These are phyloP conservation scores for Hypoxylon rickii DNA, from an alignment of 495 filamentous ascomycete species.

Conservation along the genomic window DNA sequence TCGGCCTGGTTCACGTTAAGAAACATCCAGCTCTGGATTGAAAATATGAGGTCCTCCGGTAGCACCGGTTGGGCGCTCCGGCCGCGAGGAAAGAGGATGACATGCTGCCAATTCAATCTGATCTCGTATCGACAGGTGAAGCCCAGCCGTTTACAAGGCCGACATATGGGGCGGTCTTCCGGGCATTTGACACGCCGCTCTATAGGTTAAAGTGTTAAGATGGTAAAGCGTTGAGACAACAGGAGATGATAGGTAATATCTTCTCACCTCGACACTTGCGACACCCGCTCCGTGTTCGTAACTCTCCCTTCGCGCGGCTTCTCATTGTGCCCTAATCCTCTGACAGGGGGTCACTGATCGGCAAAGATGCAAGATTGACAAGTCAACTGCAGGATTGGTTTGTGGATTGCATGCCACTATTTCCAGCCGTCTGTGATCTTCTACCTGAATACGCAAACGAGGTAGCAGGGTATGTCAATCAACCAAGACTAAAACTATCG, in stretches of 20 bases:
- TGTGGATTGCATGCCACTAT: not conserved
- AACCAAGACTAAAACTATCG: not conserved
- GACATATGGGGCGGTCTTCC: constrained; percentile 22
- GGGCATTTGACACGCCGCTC: constrained; percentile 30
- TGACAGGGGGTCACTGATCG: constrained; percentile 10
- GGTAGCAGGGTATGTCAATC: not conserved
- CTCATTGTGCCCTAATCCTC: constrained; percentile 1
- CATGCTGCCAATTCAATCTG: constrained; percentile 26
- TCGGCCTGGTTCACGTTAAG: constrained; percentile 19
- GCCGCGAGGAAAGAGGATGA: constrained; percentile 1
- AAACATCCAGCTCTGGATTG: constrained; percentile 30
- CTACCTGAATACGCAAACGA: too few relatives aligned
- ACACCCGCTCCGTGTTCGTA: constrained; percentile 26
- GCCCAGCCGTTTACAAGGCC: constrained; percentile 21
- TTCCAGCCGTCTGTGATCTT: too few relatives aligned
- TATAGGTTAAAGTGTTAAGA: constrained; percentile 4
- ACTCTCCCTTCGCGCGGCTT: constrained; percentile 15
- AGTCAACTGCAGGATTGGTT: constrained; percentile 1
- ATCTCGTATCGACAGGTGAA: constrained; percentile 30
- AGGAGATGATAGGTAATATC: not conserved
- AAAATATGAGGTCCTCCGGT: constrained; percentile 19
- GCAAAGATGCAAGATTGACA: not conserved
- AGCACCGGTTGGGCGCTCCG: not conserved
- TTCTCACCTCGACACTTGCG: constrained; percentile 30
- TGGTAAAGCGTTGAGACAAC: too few relatives aligned